Conservation (phyloP, 2,329 filamentous ascomycete species). For the Talaromyces marneffei region DNA sequence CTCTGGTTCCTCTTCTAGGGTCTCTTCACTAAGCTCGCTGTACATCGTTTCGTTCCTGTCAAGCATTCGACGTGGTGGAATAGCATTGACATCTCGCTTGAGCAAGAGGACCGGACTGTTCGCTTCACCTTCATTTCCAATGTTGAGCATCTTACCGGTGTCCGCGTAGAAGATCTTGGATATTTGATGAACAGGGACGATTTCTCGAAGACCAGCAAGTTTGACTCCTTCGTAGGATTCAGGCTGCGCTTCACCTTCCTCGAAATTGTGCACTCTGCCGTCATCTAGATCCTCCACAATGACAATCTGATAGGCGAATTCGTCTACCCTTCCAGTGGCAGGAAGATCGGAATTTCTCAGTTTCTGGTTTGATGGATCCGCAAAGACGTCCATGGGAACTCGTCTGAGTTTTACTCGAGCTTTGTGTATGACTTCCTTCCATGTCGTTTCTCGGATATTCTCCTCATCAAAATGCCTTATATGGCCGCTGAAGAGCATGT, state of each 20-base stretch:
- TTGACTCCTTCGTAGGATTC: slow-evolving; percentile 56
- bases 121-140: slow-evolving; percentile 61
- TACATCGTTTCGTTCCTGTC: slow-evolving; percentile 40
- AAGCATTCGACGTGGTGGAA: slow-evolving; percentile 56
- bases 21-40: slow-evolving; percentile 22
- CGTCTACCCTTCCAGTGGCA: slow-evolving; percentile 45
- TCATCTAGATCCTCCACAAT: slow-evolving; percentile 78
- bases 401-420: slow-evolving; percentile 74
- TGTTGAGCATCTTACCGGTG: slow-evolving; percentile 82
- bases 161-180: slow-evolving; percentile 93
- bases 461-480: slow-evolving; percentile 53
- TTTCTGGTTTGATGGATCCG: slow-evolving; percentile 16
- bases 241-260: slow-evolving; percentile 53
- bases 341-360: slow-evolving; percentile 23
- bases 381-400: slow-evolving; percentile 54
- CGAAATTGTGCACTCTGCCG: slow-evolving; percentile 60
- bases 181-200: slow-evolving; percentile 65
- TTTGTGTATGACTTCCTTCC: slow-evolving; percentile 97
- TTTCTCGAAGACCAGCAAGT: slow-evolving; percentile 60
- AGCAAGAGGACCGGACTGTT: slow-evolving; percentile 70
- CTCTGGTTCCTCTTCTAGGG: slow-evolving; percentile 28
- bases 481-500: slow-evolving; percentile 90
- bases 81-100: slow-evolving; percentile 63
- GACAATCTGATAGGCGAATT: slow-evolving; percentile 75
- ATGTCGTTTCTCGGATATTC: slow-evolving; percentile 62